Evolutionary conservation across 768 basidiomycete species (phyloP).

Genomic region (Termitomyces sp.): DNA sequence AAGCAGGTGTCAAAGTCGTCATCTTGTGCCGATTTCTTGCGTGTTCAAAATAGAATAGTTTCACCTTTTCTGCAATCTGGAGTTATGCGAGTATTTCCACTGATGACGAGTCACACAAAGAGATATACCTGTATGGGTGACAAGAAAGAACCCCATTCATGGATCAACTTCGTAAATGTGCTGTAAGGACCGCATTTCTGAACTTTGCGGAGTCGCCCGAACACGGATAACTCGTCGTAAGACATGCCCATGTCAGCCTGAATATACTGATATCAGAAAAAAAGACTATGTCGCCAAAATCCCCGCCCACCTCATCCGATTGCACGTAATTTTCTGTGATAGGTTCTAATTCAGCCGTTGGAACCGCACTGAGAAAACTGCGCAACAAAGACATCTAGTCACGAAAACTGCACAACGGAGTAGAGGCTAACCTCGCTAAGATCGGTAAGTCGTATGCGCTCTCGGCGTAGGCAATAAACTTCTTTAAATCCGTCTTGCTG

Average conservation of each 20-base stretch:
- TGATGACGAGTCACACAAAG: neutral
- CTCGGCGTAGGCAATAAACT: constrained; percentile 85
- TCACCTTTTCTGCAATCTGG: constrained; percentile 96
- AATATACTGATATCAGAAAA: constrained; percentile 3
- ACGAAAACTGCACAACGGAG: neutral
- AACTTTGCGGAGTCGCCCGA: constrained; percentile 89
- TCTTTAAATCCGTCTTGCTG: constrained; percentile 95
- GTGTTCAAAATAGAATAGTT: constrained; percentile 94
- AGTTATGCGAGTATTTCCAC: neutral
- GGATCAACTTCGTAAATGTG: constrained; percentile 92
- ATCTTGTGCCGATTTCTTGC: constrained; percentile 98
- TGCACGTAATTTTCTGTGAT: constrained; percentile 93
- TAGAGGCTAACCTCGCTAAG: constrained; percentile 52
- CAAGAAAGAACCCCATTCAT: constrained; percentile 86
- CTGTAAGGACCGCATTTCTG: constrained; percentile 98
- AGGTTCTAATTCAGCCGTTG: constrained; percentile 95
- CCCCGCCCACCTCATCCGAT: constrained; percentile 73
- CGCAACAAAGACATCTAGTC: neutral
- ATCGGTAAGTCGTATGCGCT: constrained; percentile 80
- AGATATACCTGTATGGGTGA: constrained; percentile 72
- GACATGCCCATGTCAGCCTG: constrained; percentile 99
- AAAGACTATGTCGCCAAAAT: neutral
- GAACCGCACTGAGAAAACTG: constrained; percentile 88
- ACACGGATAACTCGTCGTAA: constrained; percentile 91
- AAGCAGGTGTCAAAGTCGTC: constrained; percentile 91